Evolutionary conservation across 192 early-diverging fungal genomes (phyloP).

Genomic region (Coemansia furcata): DNA sequence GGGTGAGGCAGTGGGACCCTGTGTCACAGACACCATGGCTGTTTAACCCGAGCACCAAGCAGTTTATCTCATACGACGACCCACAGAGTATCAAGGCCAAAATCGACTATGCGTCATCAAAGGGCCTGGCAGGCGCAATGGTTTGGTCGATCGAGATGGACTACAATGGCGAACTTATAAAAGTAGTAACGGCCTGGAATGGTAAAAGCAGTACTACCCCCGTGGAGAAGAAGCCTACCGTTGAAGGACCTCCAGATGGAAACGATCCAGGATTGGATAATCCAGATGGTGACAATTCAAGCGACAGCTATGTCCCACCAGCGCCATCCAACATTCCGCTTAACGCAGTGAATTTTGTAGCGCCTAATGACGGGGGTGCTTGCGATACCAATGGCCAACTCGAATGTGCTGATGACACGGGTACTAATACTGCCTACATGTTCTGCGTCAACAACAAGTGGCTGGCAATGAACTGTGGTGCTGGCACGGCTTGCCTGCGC

Average conservation of each 20-base stretch:
- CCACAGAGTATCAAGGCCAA: constrained; percentile 58
- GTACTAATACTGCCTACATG: neutral
- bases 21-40: constrained; percentile 68
- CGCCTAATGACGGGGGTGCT: neutral
- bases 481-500: neutral
- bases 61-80: constrained; percentile 71
- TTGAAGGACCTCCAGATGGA: neutral
- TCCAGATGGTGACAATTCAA: neutral
- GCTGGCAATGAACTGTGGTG: constrained; percentile 4
- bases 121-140: constrained; percentile 64
- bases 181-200: constrained; percentile 10
- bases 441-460: constrained; percentile 6
- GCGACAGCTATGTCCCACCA: neutral
- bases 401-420: neutral
- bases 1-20: constrained; percentile 62
- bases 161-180: constrained; percentile 60
- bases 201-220: neutral
- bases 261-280: too few species aligned
- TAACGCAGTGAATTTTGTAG: neutral
- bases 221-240: neutral
- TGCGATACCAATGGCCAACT: constrained; percentile 1
- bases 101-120: constrained; percentile 55
- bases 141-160: constrained; percentile 67
- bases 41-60: constrained; percentile 57
- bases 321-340: neutral